phyloP scores from a whole-genome alignment of 768 basidiomycete genomes.

The Clathrus columnatus region DNA sequence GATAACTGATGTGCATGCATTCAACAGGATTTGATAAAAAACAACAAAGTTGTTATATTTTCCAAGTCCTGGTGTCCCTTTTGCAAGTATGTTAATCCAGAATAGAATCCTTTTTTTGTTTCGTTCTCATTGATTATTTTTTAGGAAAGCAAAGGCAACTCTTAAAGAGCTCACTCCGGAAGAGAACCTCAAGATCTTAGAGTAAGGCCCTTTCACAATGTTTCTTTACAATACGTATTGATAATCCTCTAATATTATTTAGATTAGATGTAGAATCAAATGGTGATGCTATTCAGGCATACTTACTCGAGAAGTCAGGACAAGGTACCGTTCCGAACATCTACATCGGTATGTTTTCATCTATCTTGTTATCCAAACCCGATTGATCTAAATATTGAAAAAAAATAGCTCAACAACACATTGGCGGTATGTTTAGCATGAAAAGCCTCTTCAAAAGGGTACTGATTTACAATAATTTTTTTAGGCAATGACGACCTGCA shows the following conservation, averaged over 20 bases:
- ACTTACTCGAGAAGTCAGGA: slow-evolving; percentile 52
- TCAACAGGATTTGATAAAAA: slow-evolving; percentile 35
- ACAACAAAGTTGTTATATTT: slow-evolving; percentile 49
- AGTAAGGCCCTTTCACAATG: too few relatives aligned
- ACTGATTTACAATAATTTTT: not conserved
- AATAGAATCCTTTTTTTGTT: slow-evolving; percentile 16
- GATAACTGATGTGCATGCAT: slow-evolving; percentile 3
- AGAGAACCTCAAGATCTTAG: slow-evolving; percentile 29
- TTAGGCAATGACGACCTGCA: slow-evolving; percentile 5
- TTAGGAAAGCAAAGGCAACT: not conserved
- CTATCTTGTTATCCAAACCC: not conserved
- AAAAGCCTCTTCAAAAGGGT: not conserved
- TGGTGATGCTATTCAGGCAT: slow-evolving; percentile 54
- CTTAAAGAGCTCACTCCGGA: not conserved
- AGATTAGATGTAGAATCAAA: slow-evolving; percentile 57
- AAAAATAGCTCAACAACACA: slow-evolving; percentile 14
- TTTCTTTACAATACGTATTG: not conserved
- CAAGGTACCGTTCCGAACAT: slow-evolving; percentile 71
- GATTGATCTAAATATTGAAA: not conserved
- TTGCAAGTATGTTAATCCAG: slow-evolving; percentile 40
- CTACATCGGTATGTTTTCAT: slow-evolving; percentile 49
- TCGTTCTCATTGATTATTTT: not conserved
- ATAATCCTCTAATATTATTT: not conserved
- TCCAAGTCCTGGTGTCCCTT: slow-evolving; percentile 52
- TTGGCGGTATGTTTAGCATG: slow-evolving; percentile 15